Base-by-base conservation (phyloP, 768 basidiomycete genomes). In the Galerina sulciceps region DNA sequence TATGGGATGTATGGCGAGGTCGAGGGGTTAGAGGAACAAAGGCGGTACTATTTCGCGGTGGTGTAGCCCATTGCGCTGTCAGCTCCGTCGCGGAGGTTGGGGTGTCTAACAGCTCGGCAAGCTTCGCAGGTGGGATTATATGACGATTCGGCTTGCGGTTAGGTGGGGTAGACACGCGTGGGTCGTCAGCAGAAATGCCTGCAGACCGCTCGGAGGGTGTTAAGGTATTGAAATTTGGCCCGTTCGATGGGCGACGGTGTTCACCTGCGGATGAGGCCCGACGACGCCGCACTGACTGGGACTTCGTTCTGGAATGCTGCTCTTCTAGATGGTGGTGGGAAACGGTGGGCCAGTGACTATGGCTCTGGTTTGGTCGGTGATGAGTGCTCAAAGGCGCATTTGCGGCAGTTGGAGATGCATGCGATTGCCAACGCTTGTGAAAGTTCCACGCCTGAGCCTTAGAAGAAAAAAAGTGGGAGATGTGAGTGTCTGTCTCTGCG, bases 361-460 rank as follows among this genome's bases (percentile, higher is more conserved):
- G 31, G 23, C 57, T 31, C 26, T 31, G 26, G 26, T 31, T 31
- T 31, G 26, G 5, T 4, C 26, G 26, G 26, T 31, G 26, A 8
- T 31, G 4, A 31, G 5, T 31, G 26, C 26, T 31, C 26, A 31
- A 31, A 31, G 26, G 26, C 8, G 26, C 26, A 31, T 31, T 31
- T 8, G 8, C 26, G 26, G 26, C 53, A n/a, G 52, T 59, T 26
- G 53, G 61, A 36, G 43, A 36, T 8, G 58, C 60, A 52, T 69
- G 62, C 9, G 71, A 71, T 31, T 64, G 65, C 11, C 61, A 64
- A 3, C 71, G 63, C 37, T 61, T 64, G 40, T 72, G 71, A 22
- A 62, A 38, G 31, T 42, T 61, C 60, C 61, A 63, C 10, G 44
- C 44, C 17, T 64, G 61, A 20, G 43, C 40, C 55, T 63, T 61